Conservation (phyloP, 2,329 filamentous ascomycete species). For the Aspergillus pseudonomiae region DNA sequence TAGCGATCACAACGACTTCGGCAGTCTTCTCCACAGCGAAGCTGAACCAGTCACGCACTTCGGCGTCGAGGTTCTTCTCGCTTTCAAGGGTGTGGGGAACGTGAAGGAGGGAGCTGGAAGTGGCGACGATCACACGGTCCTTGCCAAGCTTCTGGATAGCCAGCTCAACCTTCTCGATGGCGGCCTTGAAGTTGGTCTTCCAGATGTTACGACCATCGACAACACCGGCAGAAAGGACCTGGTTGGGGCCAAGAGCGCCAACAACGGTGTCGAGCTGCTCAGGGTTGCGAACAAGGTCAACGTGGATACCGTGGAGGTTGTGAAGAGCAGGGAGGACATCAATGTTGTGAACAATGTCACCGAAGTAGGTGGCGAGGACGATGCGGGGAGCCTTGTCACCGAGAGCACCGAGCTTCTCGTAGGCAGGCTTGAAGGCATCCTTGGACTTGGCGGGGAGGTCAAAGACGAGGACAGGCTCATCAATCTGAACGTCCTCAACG, state of each 20-base stretch:
- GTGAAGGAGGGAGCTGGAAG: slow-evolving; percentile 96
- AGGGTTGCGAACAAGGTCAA: slow-evolving; percentile 96
- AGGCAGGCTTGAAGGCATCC: slow-evolving; percentile 96
- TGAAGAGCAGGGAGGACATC: slow-evolving; percentile 76
- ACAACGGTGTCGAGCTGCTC: slow-evolving; percentile 92
- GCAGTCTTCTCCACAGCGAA: slow-evolving; percentile 93
- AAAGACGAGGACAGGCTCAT: slow-evolving; percentile 95
- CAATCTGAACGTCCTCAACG: slow-evolving; percentile 95
- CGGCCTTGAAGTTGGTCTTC: slow-evolving; percentile 99
- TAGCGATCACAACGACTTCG: slow-evolving; percentile 91
- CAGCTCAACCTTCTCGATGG: slow-evolving; percentile 86
- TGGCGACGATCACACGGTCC: slow-evolving; percentile 95
- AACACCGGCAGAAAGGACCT: slow-evolving; percentile 90
- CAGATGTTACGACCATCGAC: slow-evolving; percentile 99
- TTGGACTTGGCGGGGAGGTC: slow-evolving; percentile 89
- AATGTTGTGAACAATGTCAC: slow-evolving; percentile 99
- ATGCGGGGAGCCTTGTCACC: slow-evolving; percentile 83
- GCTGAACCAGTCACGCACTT: slow-evolving; percentile 97
- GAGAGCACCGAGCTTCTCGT: slow-evolving; percentile 76
- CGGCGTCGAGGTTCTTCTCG: slow-evolving; percentile 96
- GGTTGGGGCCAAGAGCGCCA: slow-evolving; percentile 80
- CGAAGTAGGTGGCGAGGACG: slow-evolving; percentile 95
- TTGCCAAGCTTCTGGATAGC: slow-evolving; percentile 96
- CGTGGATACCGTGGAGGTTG: slow-evolving; percentile 80
- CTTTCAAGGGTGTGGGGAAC: slow-evolving; percentile 96